phyloP scores from a whole-genome alignment of 2,329 filamentous ascomycete genomes.

The Calonectria henricotiae region DNA sequence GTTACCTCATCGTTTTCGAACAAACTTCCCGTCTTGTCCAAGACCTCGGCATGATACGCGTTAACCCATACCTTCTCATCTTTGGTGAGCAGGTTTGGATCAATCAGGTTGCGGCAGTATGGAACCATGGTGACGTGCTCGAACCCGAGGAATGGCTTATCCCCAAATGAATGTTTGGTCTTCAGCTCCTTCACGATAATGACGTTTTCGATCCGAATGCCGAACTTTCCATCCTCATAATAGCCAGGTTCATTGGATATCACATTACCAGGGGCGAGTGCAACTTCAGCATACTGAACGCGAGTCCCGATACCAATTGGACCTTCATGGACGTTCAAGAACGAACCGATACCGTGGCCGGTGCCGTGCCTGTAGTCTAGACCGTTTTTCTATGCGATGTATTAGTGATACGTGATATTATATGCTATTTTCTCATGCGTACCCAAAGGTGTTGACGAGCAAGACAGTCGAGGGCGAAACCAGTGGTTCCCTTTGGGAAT shows the following conservation, averaged over 20 bases:
- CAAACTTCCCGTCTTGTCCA: slow-evolving; percentile 84
- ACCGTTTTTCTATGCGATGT: slow-evolving; percentile 69
- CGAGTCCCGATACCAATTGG: slow-evolving; percentile 96
- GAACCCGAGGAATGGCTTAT: slow-evolving; percentile 94
- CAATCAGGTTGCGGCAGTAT: slow-evolving; percentile 91
- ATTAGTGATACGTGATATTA: slow-evolving; percentile 40
- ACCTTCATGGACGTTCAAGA: slow-evolving; percentile 96
- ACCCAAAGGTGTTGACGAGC: slow-evolving; percentile 96
- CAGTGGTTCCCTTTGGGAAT: slow-evolving; percentile 96
- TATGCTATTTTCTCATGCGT: slow-evolving; percentile 50
- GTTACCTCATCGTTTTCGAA: slow-evolving; percentile 83
- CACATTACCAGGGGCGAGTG: slow-evolving; percentile 92
- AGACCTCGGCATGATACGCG: slow-evolving; percentile 85
- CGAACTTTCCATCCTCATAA: slow-evolving; percentile 96
- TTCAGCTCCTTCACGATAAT: slow-evolving; percentile 91
- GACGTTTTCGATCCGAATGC: slow-evolving; percentile 97
- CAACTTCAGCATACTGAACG: slow-evolving; percentile 91
- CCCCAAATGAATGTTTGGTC: slow-evolving; percentile 90
- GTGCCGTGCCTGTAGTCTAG: slow-evolving; percentile 97
- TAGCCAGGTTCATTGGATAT: slow-evolving; percentile 97
- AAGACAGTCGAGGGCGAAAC: slow-evolving; percentile 90
- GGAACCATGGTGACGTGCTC: slow-evolving; percentile 98
- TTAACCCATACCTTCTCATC: slow-evolving; percentile 91
- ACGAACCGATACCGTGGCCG: slow-evolving; percentile 95
- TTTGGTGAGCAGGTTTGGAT: slow-evolving; percentile 79